Conservation (phyloP, 805 yeast genomes). For the Teunomyces panamensis region DNA sequence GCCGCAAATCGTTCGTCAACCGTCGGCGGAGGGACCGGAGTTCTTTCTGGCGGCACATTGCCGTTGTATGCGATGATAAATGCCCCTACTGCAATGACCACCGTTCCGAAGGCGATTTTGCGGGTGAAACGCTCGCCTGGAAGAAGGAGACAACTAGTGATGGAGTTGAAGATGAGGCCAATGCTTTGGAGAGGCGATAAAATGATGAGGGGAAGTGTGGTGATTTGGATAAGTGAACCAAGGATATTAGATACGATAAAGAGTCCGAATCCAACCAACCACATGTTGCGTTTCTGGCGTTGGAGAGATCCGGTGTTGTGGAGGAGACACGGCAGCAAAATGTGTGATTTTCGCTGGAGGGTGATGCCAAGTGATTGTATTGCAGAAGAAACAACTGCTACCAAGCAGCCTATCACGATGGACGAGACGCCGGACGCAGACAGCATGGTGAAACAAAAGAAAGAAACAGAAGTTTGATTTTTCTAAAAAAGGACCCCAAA, state of each 20-base stretch:
- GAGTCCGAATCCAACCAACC: slow-evolving; percentile 72
- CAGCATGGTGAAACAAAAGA: too few species aligned
- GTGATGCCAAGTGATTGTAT: slow-evolving; percentile 81
- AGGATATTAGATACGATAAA: slow-evolving; percentile 72
- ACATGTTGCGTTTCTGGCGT: slow-evolving; percentile 50
- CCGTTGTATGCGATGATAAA: slow-evolving; percentile 75
- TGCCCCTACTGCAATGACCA: slow-evolving; percentile 70
- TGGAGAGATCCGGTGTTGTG: slow-evolving; percentile 23
- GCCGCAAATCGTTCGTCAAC: slow-evolving; percentile 34
- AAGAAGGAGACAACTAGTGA: slow-evolving; percentile 61
- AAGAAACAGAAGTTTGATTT: not conserved
- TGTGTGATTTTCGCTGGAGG: slow-evolving; percentile 74
- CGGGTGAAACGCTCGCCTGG: slow-evolving; percentile 66
- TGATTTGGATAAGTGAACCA: slow-evolving; percentile 80
- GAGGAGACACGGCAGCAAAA: slow-evolving; percentile 27
- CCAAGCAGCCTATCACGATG: slow-evolving; percentile 58
- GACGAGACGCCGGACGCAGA: slow-evolving; percentile 11
- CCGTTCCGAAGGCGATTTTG: slow-evolving; percentile 60
- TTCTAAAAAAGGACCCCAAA: not conserved
- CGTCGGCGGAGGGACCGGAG: slow-evolving; percentile 17
- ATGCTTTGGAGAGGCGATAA: slow-evolving; percentile 81
- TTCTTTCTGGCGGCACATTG: slow-evolving; percentile 39
- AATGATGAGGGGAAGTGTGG: slow-evolving; percentile 77
- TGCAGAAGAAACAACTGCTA: slow-evolving; percentile 73
- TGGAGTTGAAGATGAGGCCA: slow-evolving; percentile 83